Evolutionary conservation across 805 yeast species (phyloP).

Genomic region (Kazachstania taianensis): DNA sequence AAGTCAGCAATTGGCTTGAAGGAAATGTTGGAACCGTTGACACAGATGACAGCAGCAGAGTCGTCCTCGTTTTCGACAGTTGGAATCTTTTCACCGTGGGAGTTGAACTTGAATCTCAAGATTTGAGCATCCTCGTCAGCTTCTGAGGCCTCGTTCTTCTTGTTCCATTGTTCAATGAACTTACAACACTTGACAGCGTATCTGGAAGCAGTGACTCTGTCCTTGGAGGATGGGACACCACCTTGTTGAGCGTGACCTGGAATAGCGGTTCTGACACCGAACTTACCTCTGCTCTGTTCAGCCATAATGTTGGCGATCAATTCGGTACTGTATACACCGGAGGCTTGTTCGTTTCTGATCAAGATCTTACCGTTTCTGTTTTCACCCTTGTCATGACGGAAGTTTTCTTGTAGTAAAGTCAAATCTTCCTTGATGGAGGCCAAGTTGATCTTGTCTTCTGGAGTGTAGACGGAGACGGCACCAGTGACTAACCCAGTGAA

Average conservation of each 20-base stretch:
- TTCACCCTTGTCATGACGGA: conserved; percentile 65
- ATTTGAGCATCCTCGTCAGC: conserved; percentile 33
- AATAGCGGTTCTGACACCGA: conserved; percentile 87
- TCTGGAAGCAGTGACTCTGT: conserved; percentile 80
- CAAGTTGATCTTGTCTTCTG: conserved; percentile 70
- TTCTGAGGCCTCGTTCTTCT: conserved; percentile 24
- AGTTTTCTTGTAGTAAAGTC: conserved; percentile 54
- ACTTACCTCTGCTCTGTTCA: conserved; percentile 64
- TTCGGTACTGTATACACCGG: conserved; percentile 71
- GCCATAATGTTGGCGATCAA: conserved; percentile 75
- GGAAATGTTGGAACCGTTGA: conserved; percentile 53
- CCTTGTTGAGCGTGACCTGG: conserved; percentile 99
- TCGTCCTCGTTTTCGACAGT: conserved; percentile 34
- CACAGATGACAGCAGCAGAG: conserved; percentile 55
- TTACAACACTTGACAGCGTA: conserved; percentile 84
- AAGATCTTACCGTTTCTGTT: conserved; percentile 77
- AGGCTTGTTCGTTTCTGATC: conserved; percentile 75
- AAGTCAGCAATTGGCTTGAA: conserved; percentile 48
- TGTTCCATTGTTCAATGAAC: conserved; percentile 63
- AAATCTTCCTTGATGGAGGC: conserved; percentile 68
- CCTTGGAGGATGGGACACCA: conserved; percentile 88
- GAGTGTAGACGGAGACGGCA: conserved; percentile 83
- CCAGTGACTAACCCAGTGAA: conserved; percentile 79
- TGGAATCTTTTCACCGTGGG: conserved; percentile 38
- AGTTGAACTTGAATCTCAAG: conserved; percentile 40